Evolutionary conservation across 176 grass and related monocot genomes (phyloP).

Genomic region (Melocanna baccifera): DNA sequence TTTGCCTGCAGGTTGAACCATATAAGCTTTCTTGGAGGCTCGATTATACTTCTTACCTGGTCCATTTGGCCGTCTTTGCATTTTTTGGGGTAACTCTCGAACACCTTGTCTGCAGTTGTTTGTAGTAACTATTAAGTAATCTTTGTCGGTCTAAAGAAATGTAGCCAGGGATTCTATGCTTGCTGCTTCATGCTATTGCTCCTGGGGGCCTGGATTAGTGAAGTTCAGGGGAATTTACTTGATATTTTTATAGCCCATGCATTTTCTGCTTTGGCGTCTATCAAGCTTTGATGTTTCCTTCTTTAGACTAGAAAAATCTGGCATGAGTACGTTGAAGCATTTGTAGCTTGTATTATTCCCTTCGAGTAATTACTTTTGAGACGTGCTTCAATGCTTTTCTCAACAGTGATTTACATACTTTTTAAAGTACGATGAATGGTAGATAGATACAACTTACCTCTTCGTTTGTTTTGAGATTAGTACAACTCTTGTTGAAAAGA

Average conservation of each 20-base stretch:
- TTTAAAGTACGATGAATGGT: too few relatives aligned
- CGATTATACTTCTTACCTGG: constrained; percentile 78
- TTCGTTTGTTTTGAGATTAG: too few relatives aligned
- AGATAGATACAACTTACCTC: too few relatives aligned
- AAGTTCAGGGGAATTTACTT: constrained; percentile 4
- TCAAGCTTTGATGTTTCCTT: constrained; percentile 1
- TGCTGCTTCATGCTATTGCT: constrained; percentile 4
- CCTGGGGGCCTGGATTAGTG: neutral
- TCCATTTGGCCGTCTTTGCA: constrained; percentile 75
- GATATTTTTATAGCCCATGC: neutral
- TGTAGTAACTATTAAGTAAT: neutral
- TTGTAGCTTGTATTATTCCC: neutral
- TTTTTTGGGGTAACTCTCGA: constrained; percentile 71
- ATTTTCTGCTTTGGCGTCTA: neutral
- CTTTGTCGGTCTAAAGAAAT: neutral
- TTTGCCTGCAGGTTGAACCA: constrained; percentile 51
- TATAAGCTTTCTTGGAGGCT: constrained; percentile 54
- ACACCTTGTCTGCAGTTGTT: neutral
- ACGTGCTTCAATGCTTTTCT: too few relatives aligned
- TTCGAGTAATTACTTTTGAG: constrained; percentile 13
- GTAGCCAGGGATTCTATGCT: neutral
- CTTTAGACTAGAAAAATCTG: neutral
- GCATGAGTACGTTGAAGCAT: neutral
- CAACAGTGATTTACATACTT: too few relatives aligned
- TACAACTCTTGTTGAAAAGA: too few relatives aligned